Evolutionary conservation across 2,329 filamentous ascomycete genomes (phyloP), one percentile per base, ranked within the genome.

Genomic region (Penicillium capsulatum): DNA sequence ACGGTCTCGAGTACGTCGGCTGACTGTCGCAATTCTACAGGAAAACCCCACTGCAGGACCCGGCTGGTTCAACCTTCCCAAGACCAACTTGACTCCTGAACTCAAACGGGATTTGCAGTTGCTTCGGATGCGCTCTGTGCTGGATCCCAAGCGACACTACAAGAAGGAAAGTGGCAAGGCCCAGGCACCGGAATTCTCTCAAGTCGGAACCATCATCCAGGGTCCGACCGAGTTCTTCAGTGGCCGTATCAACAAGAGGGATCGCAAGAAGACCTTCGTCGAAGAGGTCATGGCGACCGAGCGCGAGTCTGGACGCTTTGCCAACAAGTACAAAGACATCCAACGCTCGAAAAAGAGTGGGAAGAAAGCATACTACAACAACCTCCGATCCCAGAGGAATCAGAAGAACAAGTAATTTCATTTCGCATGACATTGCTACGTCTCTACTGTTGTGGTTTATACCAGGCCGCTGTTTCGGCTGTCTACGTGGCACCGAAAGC

Each of bases 91-190:
- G 35, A 95, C 89, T 0, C 80, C 88, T 7, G 82, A 94, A 58
- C 73, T 96, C 46, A 94, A 90, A 67, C 79, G 88, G 53, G 91
- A 98, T 61, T 73, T 96, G 35, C 89, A 96, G 65, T 73, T 97
- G 8, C 72, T 98, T 43, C 83, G 87, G 50, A 91, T 96, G 84
- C 81, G 92, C 63, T 83, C 82, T 40, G 83, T 95, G 14, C 74
- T 97, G 15, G 91, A 97, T 51, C 83, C 89, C 1, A 91, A 97
- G 62, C 76, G 85, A 34, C 85, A 91, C 58, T 94, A 94, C 73
- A 94, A 91, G 64, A 97, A 96, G 65, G 83, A 91, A 36, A 77
- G 71, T 35, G 76, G 80, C 39, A 89, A 84, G 60, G 74, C 77
- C 42, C 72, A 79, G 45, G 68, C 84, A 1, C 92, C 92, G 1